These are phyloP conservation scores for Periconia macrospinosa DNA, from an alignment of 2,329 filamentous ascomycete species.

Conservation along the genomic window DNA sequence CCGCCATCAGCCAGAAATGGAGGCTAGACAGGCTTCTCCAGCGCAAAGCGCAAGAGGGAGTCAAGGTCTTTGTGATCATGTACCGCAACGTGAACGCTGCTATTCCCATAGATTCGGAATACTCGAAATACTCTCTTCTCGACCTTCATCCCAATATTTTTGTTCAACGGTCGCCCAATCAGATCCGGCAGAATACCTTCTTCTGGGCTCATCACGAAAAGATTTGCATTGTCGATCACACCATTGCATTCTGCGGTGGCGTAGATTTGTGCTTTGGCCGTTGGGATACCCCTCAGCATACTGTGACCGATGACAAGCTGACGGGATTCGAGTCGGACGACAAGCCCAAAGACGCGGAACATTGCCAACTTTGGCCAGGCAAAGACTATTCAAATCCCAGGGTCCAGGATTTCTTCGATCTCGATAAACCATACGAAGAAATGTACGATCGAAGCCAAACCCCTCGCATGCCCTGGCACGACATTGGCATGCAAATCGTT, in stretches of 20 bases:
- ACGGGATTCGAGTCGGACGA: constrained; percentile 84
- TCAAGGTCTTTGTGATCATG: constrained; percentile 97
- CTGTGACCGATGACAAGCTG: constrained; percentile 86
- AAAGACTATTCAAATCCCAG: constrained; percentile 98
- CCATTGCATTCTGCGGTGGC: constrained; percentile 91
- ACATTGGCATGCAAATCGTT: constrained; percentile 96
- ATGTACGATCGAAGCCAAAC: constrained; percentile 94
- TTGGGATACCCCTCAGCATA: constrained; percentile 95
- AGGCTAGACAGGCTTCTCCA: constrained; percentile 90
- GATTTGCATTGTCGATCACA: constrained; percentile 94
- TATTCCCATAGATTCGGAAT: constrained; percentile 96
- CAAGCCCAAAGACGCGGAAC: constrained; percentile 82
- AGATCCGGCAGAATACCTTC: constrained; percentile 98
- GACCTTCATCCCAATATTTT: constrained; percentile 96
- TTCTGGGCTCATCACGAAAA: constrained; percentile 99
- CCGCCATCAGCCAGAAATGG: constrained; percentile 98
- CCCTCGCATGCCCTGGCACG: constrained; percentile 97
- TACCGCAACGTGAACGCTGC: constrained; percentile 98
- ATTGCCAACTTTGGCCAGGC: constrained; percentile 94
- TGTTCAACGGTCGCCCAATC: constrained; percentile 93
- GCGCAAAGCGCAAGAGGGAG: constrained; percentile 88
- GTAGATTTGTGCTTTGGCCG: constrained; percentile 96
- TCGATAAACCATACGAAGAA: constrained; percentile 95
- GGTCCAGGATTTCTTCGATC: constrained; percentile 89
- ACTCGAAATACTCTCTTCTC: constrained; percentile 93